Conservation (phyloP, 2,329 filamentous ascomycete species). For the Colletotrichum theobromicola region DNA sequence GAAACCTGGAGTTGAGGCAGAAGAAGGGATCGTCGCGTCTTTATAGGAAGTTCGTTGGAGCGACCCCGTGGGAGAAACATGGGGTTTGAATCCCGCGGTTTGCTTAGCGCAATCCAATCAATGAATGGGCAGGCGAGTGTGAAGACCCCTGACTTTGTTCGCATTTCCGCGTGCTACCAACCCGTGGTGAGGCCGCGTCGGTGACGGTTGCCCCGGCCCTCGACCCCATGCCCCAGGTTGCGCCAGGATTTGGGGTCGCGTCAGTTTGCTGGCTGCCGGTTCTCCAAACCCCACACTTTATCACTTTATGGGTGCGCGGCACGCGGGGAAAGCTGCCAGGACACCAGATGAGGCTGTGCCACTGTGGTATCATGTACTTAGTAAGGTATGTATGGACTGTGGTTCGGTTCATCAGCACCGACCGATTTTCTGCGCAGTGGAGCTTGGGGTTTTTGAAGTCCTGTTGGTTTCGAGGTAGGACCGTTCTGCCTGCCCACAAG, state of each 20-base stretch:
- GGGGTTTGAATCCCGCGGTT: not conserved
- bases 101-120: not conserved
- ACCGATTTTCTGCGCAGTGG: not conserved
- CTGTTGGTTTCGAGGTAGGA: slow-evolving; percentile 1
- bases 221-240: slow-evolving; percentile 11
- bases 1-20: not conserved
- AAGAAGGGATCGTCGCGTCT: slow-evolving; percentile 17
- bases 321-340: slow-evolving; percentile 16
- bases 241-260: not conserved
- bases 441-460: not conserved
- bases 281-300: slow-evolving; percentile 18
- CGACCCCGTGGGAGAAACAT: not conserved
- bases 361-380: no score
- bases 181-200: not conserved
- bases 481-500: not conserved
- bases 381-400: not conserved
- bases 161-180: not conserved
- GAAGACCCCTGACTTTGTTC: not conserved
- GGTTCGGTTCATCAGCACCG: slow-evolving; percentile 11
- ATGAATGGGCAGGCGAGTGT: not conserved
- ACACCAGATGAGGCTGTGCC: not conserved
- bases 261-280: not conserved
- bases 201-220: slow-evolving; percentile 15
- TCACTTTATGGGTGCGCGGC: slow-evolving; percentile 4
- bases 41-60: slow-evolving; percentile 12